Evolutionary conservation across 148 eudicot species (phyloP).

Genomic region (Pharnaceum exiguum): DNA sequence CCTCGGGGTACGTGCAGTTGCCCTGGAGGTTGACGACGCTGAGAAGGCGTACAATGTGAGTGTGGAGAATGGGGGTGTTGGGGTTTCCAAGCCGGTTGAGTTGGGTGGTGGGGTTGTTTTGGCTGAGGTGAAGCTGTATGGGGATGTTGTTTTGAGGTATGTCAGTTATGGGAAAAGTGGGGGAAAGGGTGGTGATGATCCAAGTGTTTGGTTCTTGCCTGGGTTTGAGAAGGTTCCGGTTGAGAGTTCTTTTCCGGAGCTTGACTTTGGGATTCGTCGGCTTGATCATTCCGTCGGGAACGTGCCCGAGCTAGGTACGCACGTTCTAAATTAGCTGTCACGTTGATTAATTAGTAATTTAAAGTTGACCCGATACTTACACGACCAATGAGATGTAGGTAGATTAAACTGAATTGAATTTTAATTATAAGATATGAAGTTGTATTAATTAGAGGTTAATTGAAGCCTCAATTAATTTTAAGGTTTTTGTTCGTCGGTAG

Average conservation of each 20-base stretch:
- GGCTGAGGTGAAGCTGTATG: constrained; percentile 71
- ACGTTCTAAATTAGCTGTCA: no score
- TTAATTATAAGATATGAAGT: no score
- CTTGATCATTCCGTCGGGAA: constrained; percentile 91
- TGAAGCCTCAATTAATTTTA: no score
- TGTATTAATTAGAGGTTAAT: no score
- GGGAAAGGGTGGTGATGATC: neutral
- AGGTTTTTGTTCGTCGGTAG: no score
- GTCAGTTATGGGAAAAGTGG: constrained; percentile 36
- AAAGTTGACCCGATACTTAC: no score
- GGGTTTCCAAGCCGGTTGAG: constrained; percentile 29
- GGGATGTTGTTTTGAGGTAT: constrained; percentile 71
- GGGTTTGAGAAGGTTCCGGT: constrained; percentile 48
- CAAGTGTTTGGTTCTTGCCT: constrained; percentile 44
- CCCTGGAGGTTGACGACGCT: constrained; percentile 65
- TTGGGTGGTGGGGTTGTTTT: constrained; percentile 23
- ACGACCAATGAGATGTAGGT: no score
- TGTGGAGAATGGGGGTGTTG: constrained; percentile 55
- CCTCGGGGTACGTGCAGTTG: constrained; percentile 69
- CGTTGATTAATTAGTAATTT: no score
- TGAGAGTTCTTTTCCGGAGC: constrained; percentile 31
- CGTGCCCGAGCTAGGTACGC: constrained; percentile 56
- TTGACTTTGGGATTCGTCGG: constrained; percentile 67
- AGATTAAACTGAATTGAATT: no score
- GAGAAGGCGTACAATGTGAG: constrained; percentile 38